Evolutionary conservation across 116 monocot genomes (phyloP), one percentile per base, ranked within the genome.

Genomic region (Iris pallida): DNA sequence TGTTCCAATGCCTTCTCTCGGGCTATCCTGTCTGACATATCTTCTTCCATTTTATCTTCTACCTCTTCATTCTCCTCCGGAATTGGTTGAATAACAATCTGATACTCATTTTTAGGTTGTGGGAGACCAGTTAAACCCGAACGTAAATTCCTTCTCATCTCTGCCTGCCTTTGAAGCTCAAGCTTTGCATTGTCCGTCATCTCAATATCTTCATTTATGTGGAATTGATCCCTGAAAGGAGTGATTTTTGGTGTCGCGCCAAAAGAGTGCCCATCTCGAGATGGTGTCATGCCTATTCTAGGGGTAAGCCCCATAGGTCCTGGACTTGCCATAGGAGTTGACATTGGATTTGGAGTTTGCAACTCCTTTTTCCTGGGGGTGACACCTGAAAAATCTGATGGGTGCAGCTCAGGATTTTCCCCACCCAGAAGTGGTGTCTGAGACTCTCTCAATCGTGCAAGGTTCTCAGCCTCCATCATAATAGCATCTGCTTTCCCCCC

Each of bases 401-500:
- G 91, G 61, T 87, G 91, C 60, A 91, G 65, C 60, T 87, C 91
- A 6, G 91, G 91, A 70, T 91, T 91, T 20, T 87, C 82, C 6
- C 90, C 90, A 59, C 90, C 90, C 45, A 90, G 66, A 74, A 90
- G 84, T 69, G 90, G 90, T 13, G 91, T 87, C 61, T 91, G 91
- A 18, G 91, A 87, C 64, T 91, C 84, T 63, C 94, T 82, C 64
- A 87, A 65, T 19, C 90, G 84, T 16, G 94, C 94, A 59, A 90
- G 87, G 70, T 94, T 94, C 78, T 94, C 88, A 57, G 94, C 94
- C 64, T 94, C 94, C 94, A 94, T 94, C 94, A 94, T 90, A 52
- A 94, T 85, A 67, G 90, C 80, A 80, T 94, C 94, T 47, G 63
- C 83, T 61, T 90, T 94, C 8, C 85, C 87, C 54, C 63, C 73